Conservation (phyloP, 2,329 filamentous ascomycete species). For the Scedosporium dehoogii region DNA sequence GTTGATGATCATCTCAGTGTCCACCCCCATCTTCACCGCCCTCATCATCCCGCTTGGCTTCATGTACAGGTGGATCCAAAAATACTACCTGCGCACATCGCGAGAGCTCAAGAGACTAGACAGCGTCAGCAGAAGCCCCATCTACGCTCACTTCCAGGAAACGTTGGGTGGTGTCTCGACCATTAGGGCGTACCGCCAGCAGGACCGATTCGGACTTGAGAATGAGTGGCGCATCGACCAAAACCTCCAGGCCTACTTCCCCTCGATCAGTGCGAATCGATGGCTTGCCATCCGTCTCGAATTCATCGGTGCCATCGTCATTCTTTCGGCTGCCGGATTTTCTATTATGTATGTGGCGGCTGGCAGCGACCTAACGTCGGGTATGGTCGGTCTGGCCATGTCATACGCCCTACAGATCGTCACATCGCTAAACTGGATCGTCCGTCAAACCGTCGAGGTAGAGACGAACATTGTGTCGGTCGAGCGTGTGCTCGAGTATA, state of each 20-base stretch:
- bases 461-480: conserved; percentile 99
- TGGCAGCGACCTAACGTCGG: conserved; percentile 53
- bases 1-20: conserved; percentile 69
- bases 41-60: conserved; percentile 72
- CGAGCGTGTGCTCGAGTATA: conserved; percentile 94
- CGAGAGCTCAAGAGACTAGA: conserved; percentile 93
- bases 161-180: conserved; percentile 89
- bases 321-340: conserved; percentile 75
- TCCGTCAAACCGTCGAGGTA: conserved; percentile 97
- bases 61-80: conserved; percentile 86
- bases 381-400: conserved; percentile 86
- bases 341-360: conserved; percentile 69
- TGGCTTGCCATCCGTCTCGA: conserved; percentile 94
- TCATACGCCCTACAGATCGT: conserved; percentile 97
- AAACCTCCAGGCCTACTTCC: conserved; percentile 89
- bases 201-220: conserved; percentile 77
- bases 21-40: conserved; percentile 70
- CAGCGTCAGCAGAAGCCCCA: conserved; percentile 88
- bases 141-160: conserved; percentile 98
- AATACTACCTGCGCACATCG: conserved; percentile 93
- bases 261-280: conserved; percentile 85
- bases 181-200: conserved; percentile 88
- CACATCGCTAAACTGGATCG: conserved; percentile 96
- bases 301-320: conserved; percentile 91
- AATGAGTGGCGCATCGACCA: conserved; percentile 97